These are phyloP conservation scores for Hemileia vastatrix DNA, from an alignment of 1,284 basidiomycete species.

Conservation along the genomic window DNA sequence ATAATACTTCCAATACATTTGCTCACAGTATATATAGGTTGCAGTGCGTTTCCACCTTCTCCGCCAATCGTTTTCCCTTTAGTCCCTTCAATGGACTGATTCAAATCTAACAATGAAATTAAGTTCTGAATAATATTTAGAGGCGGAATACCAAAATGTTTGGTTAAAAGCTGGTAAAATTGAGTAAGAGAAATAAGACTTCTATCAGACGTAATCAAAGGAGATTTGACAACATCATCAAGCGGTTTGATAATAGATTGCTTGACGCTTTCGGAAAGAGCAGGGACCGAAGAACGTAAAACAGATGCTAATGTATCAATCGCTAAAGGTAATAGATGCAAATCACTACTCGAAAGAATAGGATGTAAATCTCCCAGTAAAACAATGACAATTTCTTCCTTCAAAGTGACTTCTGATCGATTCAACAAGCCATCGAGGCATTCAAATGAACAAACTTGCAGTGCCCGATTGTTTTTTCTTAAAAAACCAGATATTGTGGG, in stretches of 20 bases:
- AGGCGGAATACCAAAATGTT: too few species aligned
- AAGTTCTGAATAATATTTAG: conserved; percentile 26
- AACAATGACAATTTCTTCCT: conserved; percentile 54
- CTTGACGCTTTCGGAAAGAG: conserved; percentile 58
- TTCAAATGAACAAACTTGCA: conserved; percentile 70
- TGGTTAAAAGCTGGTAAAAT: too few species aligned
- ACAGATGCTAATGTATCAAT: conserved; percentile 62
- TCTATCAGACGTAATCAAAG: too few species aligned
- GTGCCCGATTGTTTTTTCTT: conserved; percentile 65
- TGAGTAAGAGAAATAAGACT: too few species aligned
- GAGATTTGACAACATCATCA: conserved; percentile 16
- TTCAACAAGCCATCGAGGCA: conserved; percentile 65
- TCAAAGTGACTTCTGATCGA: conserved; percentile 60
- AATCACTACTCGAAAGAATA: conserved; percentile 63
- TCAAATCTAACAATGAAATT: too few species aligned
- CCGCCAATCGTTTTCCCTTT: too few species aligned
- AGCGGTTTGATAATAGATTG: conserved; percentile 11
- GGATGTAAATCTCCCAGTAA: conserved; percentile 64
- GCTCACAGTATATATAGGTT: too few species aligned
- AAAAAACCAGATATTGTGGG: conserved; percentile 68
- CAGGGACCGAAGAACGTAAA: conserved; percentile 59
- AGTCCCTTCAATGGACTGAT: too few species aligned
- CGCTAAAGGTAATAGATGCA: conserved; percentile 65
- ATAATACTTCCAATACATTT: conserved; percentile 73
- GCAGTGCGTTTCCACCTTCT: too few species aligned